phyloP scores from a whole-genome alignment of 2,329 filamentous ascomycete species.

The Ophiocordyceps unilateralis region DNA sequence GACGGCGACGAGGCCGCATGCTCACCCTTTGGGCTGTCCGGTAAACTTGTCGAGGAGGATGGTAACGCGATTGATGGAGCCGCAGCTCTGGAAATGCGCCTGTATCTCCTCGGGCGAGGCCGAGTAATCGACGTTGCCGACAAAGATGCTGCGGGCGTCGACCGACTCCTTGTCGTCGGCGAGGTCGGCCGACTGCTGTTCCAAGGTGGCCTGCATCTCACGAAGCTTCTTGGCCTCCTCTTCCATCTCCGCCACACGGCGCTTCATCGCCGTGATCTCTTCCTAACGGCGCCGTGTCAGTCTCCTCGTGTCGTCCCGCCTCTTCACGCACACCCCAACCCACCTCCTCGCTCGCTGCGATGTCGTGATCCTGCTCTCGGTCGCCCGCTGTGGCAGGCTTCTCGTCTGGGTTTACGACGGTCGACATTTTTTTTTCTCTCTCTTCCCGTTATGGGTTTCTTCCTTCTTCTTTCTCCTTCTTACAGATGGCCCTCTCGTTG shows the following conservation, averaged over 20 bases:
- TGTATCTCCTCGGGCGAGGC: conserved; percentile 93
- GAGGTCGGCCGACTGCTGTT: conserved; percentile 68
- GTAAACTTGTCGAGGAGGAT: conserved; percentile 97
- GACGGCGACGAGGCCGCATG: neutral
- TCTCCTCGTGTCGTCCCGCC: conserved; percentile 5
- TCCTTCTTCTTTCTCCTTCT: neutral
- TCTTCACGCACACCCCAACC: conserved; percentile 14
- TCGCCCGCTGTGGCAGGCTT: conserved; percentile 9
- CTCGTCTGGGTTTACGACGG: conserved; percentile 15
- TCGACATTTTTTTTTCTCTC: conserved; percentile 11
- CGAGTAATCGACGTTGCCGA: conserved; percentile 96
- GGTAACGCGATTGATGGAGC: conserved; percentile 93
- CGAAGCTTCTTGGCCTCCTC: conserved; percentile 72
- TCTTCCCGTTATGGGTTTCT: neutral
- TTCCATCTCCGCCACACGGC: conserved; percentile 76
- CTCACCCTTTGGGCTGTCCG: conserved; percentile 93
- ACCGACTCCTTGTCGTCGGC: conserved; percentile 92
- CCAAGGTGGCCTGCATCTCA: conserved; percentile 74
- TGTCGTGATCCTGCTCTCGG: conserved; percentile 13
- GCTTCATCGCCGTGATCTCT: conserved; percentile 80
- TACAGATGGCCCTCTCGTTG: neutral
- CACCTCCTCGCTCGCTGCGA: conserved; percentile 18
- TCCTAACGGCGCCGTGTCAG: conserved; percentile 31
- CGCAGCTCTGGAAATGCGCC: conserved; percentile 93
- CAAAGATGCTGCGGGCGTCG: conserved; percentile 89